These are phyloP conservation scores for Colletotrichum sp. DNA, from an alignment of 2,329 filamentous ascomycete genomes.

Conservation along the genomic window DNA sequence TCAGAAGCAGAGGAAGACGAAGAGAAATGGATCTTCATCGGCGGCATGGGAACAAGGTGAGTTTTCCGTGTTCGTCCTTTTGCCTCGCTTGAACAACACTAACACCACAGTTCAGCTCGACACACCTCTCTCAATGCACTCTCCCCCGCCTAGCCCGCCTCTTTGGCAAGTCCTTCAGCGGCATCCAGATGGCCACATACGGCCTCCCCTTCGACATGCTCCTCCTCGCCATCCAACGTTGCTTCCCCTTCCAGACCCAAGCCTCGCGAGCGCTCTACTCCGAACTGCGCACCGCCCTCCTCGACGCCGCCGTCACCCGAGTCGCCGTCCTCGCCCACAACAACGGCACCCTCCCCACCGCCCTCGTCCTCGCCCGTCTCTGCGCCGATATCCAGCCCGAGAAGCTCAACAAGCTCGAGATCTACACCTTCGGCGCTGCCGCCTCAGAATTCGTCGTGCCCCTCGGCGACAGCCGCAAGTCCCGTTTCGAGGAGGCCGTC, in stretches of 20 bases:
- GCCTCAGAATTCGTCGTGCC: constrained; percentile 41
- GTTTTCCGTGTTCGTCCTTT: neutral
- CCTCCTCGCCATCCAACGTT: constrained; percentile 35
- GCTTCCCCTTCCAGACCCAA: constrained; percentile 31
- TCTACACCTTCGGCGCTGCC: constrained; percentile 49
- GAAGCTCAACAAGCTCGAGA: constrained; percentile 41
- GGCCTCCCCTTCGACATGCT: constrained; percentile 60
- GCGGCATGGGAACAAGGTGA: constrained; percentile 37
- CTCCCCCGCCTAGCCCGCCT: constrained; percentile 38
- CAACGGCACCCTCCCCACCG: constrained; percentile 38
- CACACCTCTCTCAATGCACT: constrained; percentile 30
- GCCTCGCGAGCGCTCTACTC: constrained; percentile 36
- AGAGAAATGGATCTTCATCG: constrained; percentile 39
- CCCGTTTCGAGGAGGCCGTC: constrained; percentile 22
- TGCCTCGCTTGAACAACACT: neutral
- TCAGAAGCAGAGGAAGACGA: constrained; percentile 30
- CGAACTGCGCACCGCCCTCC: constrained; percentile 38
- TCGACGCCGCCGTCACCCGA: constrained; percentile 34
- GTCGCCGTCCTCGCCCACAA: constrained; percentile 46
- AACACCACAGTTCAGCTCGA: constrained; percentile 24
- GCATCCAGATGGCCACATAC: constrained; percentile 54
- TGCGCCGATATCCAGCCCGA: constrained; percentile 40
- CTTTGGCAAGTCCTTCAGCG: constrained; percentile 47
- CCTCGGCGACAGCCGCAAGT: constrained; percentile 26
- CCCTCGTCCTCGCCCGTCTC: constrained; percentile 40